Conservation (phyloP, 768 basidiomycete species). For the Paxillus rubicundulus region DNA sequence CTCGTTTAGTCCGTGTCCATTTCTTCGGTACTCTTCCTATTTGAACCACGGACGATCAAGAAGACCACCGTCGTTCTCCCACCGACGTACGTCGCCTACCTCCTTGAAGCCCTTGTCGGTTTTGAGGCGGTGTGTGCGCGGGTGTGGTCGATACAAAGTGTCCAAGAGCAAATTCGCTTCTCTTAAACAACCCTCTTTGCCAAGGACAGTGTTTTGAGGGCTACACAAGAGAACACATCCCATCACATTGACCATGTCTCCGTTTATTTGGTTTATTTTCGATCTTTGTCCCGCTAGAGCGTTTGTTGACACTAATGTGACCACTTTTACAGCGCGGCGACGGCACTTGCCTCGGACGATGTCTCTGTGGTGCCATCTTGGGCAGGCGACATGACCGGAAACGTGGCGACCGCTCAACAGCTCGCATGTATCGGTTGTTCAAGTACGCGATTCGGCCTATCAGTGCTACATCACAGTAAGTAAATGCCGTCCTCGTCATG, state of each 20-base stretch:
- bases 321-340: conserved; percentile 46
- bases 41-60: conserved; percentile 68
- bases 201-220: conserved; percentile 72
- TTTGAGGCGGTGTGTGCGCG: conserved; percentile 28
- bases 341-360: conserved; percentile 65
- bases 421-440: conserved; percentile 63
- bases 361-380: conserved; percentile 79
- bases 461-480: conserved; percentile 60
- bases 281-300: conserved; percentile 12
- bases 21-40: background rate
- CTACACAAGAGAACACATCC: conserved; percentile 87
- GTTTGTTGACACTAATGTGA: conserved; percentile 14
- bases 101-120: conserved; percentile 61
- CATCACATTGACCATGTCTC: conserved; percentile 3
- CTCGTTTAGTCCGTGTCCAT: conserved; percentile 10
- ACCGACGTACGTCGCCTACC: conserved; percentile 48
- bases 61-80: conserved; percentile 81
- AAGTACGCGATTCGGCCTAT: conserved; percentile 84
- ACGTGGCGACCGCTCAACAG: conserved; percentile 25
- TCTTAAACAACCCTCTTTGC: conserved; percentile 86
- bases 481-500: conserved; percentile 13
- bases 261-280: conserved; percentile 1
- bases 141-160: conserved; percentile 89
- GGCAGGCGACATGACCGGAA: conserved; percentile 65
- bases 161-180: conserved; percentile 68